phyloP scores from a whole-genome alignment of 805 yeast genomes.

The Saccharomycopsis sp. region DNA sequence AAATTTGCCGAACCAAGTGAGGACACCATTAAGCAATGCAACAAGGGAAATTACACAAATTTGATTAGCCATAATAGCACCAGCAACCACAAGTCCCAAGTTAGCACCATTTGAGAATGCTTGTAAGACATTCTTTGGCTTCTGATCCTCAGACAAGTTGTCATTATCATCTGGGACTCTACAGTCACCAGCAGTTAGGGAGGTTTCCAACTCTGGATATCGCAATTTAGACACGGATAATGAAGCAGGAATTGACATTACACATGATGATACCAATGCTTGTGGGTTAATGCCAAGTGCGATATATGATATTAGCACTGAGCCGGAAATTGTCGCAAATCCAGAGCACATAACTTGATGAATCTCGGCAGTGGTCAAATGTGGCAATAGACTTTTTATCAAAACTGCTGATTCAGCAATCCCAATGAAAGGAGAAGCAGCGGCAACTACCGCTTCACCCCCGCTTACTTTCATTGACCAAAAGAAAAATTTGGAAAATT shows the following conservation, averaged over 20 bases:
- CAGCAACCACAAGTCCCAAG: constrained; percentile 50
- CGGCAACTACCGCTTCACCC: constrained; percentile 59
- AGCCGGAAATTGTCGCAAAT: constrained; percentile 58
- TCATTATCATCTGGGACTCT: constrained; percentile 41
- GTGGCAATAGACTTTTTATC: constrained; percentile 52
- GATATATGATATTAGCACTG: constrained; percentile 55
- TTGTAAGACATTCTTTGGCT: constrained; percentile 46
- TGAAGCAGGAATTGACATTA: constrained; percentile 62
- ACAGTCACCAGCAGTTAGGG: constrained; percentile 42
- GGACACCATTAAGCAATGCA: constrained; percentile 46
- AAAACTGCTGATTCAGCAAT: constrained; percentile 60
- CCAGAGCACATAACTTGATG: constrained; percentile 60
- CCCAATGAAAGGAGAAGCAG: constrained; percentile 62
- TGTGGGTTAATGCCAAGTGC: constrained; percentile 57
- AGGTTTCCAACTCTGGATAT: constrained; percentile 50
- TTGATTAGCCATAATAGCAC: constrained; percentile 49
- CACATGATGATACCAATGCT: constrained; percentile 59
- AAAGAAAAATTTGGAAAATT: constrained; percentile 51
- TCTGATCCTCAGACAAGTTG: constrained; percentile 27
- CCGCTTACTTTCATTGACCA: constrained; percentile 55
- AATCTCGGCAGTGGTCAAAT: constrained; percentile 51
- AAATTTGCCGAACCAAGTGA: constrained; percentile 55
- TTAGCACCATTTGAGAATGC: constrained; percentile 54
- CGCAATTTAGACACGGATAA: constrained; percentile 54
- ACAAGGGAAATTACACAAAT: constrained; percentile 57